Evolutionary conservation across 768 basidiomycete species (phyloP), one percentile per base, ranked within the genome.

Genomic region (Agrocybe praecox): DNA sequence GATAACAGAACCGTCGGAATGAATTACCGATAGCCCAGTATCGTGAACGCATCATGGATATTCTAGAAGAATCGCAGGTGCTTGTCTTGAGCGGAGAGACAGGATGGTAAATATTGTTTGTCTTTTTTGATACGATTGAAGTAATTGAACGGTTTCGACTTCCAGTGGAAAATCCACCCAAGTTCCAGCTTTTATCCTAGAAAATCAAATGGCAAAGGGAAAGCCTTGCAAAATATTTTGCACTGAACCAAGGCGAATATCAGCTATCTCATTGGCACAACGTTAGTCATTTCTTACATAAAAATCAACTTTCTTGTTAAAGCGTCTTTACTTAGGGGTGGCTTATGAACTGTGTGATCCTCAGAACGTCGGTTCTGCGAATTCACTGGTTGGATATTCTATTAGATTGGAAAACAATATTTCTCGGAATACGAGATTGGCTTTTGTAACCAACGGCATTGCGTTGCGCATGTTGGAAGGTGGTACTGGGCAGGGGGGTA

Each of bases 401-500:
- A 96, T 99, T 60, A 85, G 96, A 33, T 71, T 99, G 51, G 96
- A 98, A 71, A 94, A 87, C 64, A 89, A 90, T 62, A 90, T 89
- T 24, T 87, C 88, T 2, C 82, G 82, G 58, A 87, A 87, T 54
- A 97, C 95, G 0, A 80, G 87, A 18, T 69, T 94, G 46, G 83
- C 91, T 0, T 97, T 89, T 67, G 89, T 96, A 15, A 97, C 95
- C 2, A 93, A 94, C 64, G 96, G 96, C 61, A 96, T 99, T 57
- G 95, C 96, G 0, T 74, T 98, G 22, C 87, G 97, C 43, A 98
- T 98, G 97, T 75, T 99, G n/a, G 96, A 99, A 76, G 81, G 85
- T 26, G 89, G 90, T 3, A 84, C 85, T 21, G 87, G 88, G 4
- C 78, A 79, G 42, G 83, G 78, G 17, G 89, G 88, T 7, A 83